phyloP scores from a whole-genome alignment of 257 asterid species.

The Mentha longifolia region DNA sequence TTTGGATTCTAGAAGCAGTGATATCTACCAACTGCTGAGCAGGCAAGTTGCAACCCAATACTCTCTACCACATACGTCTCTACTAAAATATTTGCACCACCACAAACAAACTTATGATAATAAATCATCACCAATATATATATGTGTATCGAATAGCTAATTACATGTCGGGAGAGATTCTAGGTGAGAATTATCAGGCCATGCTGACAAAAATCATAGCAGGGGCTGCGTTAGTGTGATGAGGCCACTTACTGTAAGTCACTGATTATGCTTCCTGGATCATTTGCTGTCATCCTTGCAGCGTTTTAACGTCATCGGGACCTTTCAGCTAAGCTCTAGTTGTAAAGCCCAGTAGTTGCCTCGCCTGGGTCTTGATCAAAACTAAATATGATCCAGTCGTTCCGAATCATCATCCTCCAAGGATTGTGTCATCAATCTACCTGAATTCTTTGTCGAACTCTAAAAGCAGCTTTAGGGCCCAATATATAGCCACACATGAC shows the following conservation, averaged over 20 bases:
- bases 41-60: not conserved
- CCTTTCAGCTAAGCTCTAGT: slow-evolving; percentile 46
- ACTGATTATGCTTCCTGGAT: slow-evolving; percentile 37
- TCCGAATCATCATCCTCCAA: slow-evolving; percentile 37
- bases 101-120: slow-evolving; percentile 15
- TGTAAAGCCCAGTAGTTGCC: slow-evolving; percentile 38
- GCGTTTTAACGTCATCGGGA: slow-evolving; percentile 36
- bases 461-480: slow-evolving; percentile 45
- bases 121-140: slow-evolving; percentile 30
- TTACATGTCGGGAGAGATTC: slow-evolving; percentile 51
- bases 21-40: too few relatives aligned
- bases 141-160: slow-evolving; percentile 31
- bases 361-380: slow-evolving; percentile 31
- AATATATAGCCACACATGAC: slow-evolving; percentile 45
- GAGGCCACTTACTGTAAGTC: slow-evolving; percentile 24
- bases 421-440: slow-evolving; percentile 31
- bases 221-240: slow-evolving; percentile 38
- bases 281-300: slow-evolving; percentile 42
- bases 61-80: not conserved
- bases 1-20: too few relatives aligned
- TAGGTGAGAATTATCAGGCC: slow-evolving; percentile 45
- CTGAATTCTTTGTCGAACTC: slow-evolving; percentile 40
- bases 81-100: slow-evolving; percentile 5
- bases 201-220: slow-evolving; percentile 39
- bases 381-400: slow-evolving; percentile 39